Conservation (phyloP, 495 filamentous ascomycete species). For the Daldinia caldariorum region DNA sequence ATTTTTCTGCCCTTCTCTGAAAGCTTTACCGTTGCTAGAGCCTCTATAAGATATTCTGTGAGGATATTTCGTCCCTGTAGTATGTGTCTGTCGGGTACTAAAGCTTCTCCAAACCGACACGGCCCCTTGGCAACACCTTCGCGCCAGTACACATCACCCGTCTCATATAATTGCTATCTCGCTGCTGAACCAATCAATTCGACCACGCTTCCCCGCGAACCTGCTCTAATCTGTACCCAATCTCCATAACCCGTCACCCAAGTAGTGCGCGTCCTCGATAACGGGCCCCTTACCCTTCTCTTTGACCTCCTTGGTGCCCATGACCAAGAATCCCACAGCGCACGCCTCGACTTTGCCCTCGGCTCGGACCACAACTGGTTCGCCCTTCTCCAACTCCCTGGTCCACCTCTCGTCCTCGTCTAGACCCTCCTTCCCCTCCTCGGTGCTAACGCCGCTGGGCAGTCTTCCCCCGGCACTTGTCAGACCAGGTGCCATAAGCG, state of each 20-base stretch:
- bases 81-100: neutral
- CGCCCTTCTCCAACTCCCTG: constrained; percentile 73
- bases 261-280: constrained; percentile 90
- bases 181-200: neutral
- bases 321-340: constrained; percentile 83
- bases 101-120: neutral
- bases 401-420: constrained; percentile 62
- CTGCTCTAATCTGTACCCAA: constrained; percentile 69
- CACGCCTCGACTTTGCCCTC: constrained; percentile 95
- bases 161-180: neutral
- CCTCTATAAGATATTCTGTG: neutral
- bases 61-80: neutral
- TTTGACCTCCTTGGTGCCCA: constrained; percentile 92
- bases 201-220: neutral
- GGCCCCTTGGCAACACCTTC: neutral
- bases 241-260: constrained; percentile 95
- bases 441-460: constrained; percentile 62
- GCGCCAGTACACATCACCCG: neutral
- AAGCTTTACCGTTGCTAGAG: neutral
- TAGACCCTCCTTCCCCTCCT: constrained; percentile 56
- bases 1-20: neutral
- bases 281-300: constrained; percentile 91
- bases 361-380: constrained; percentile 85
- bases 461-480: constrained; percentile 83
- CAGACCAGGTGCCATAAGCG: constrained; percentile 93